Percentiles rank a stretch among this genome's conserved stretches.
phyloP scores from a whole-genome alignment of 192 early-diverging fungal species.

The Radiomyces spectabilis region DNA sequence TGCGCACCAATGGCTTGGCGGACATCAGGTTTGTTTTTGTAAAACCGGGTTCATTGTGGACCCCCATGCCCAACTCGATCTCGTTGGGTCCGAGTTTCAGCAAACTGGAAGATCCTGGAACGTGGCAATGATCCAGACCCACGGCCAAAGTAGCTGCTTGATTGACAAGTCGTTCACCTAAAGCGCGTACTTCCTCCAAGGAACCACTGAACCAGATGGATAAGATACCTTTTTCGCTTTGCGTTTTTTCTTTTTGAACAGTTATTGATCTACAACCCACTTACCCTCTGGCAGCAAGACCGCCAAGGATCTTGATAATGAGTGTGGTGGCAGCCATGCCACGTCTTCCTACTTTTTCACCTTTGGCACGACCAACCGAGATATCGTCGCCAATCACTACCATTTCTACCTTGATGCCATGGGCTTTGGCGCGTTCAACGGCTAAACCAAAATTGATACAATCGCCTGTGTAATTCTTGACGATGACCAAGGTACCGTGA shows the following conservation, averaged over 20 bases:
- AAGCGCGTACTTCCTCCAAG: conserved; percentile 46
- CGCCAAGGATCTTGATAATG: conserved; percentile 80
- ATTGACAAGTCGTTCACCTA: conserved; percentile 46
- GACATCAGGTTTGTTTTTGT: conserved; percentile 41
- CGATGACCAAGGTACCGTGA: conserved; percentile 66
- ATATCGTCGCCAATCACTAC: conserved; percentile 84
- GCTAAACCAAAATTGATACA: conserved; percentile 76
- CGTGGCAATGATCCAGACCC: conserved; percentile 63
- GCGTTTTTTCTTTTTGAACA: too few relatives aligned
- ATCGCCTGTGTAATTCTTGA: conserved; percentile 89
- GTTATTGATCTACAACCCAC: too few relatives aligned
- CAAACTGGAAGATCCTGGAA: conserved; percentile 57
- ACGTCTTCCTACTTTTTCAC: conserved; percentile 64
- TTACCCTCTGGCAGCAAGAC: conserved; percentile 53
- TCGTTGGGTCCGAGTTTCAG: conserved; percentile 44
- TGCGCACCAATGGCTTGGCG: conserved; percentile 39
- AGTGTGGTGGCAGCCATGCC: conserved; percentile 75
- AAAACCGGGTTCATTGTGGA: conserved; percentile 81
- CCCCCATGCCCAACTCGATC: conserved; percentile 74
- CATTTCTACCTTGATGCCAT: conserved; percentile 59
- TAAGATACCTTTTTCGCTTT: not conserved
- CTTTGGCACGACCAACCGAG: conserved; percentile 59
- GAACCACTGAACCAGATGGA: conserved; percentile 19
- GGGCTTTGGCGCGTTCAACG: conserved; percentile 68
- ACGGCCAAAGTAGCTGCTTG: conserved; percentile 78